phyloP scores from a whole-genome alignment of 768 basidiomycete species.

The Amanita rubescens region DNA sequence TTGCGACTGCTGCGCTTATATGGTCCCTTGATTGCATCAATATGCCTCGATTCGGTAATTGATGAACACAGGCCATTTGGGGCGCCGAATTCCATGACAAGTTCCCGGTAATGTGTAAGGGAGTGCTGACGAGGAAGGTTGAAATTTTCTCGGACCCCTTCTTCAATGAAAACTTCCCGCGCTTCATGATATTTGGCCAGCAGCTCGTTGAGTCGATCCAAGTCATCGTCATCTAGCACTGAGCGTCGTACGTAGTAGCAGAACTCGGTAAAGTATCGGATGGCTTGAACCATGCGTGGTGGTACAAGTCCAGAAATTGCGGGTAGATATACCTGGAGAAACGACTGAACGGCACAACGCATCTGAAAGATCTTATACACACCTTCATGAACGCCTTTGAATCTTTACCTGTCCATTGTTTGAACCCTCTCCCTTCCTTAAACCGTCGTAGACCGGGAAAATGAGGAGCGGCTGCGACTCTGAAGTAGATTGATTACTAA shows the following conservation, averaged over 20 bases:
- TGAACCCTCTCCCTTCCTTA: slow-evolving; percentile 17
- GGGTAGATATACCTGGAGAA: slow-evolving; percentile 19
- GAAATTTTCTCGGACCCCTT: slow-evolving; percentile 13
- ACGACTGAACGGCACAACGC: no score
- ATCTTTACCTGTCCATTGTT: slow-evolving; percentile 14
- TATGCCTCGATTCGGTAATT: slow-evolving; percentile 30
- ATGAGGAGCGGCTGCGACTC: slow-evolving; percentile 13
- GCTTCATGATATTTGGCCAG: slow-evolving; percentile 17
- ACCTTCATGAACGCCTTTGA: slow-evolving; percentile 35
- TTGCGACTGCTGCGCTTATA: slow-evolving; percentile 7
- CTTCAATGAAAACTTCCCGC: slow-evolving; percentile 12
- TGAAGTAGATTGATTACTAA: neutral
- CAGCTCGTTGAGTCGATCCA: slow-evolving; percentile 12
- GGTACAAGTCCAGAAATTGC: slow-evolving; percentile 23
- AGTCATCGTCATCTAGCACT: slow-evolving; percentile 12
- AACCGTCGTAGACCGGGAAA: slow-evolving; percentile 24
- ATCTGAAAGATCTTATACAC: neutral
- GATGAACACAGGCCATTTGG: slow-evolving; percentile 30
- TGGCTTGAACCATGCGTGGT: slow-evolving; percentile 14
- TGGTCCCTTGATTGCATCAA: slow-evolving; percentile 28
- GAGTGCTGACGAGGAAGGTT: slow-evolving; percentile 27
- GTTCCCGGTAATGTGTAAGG: slow-evolving; percentile 18
- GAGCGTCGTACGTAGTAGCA: slow-evolving; percentile 20
- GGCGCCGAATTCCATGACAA: slow-evolving; percentile 21
- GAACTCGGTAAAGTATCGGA: slow-evolving; percentile 23